Evolutionary conservation across 257 asterid species (phyloP).

Genomic region (Capsicum rhomboideum): DNA sequence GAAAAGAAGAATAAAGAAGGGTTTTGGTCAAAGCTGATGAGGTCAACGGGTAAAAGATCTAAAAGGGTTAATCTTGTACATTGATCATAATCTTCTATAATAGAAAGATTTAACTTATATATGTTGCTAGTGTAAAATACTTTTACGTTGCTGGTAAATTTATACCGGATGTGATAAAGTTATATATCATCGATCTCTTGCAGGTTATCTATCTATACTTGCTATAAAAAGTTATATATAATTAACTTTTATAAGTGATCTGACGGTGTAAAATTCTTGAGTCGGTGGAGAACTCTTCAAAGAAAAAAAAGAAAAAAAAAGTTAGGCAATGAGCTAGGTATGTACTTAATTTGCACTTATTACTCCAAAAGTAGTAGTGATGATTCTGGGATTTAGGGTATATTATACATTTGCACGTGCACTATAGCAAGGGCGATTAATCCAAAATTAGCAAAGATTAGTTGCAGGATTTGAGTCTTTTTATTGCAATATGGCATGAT

Average conservation of each 20-base stretch:
- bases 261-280: not conserved
- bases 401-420: not conserved
- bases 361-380: not conserved
- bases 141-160: not conserved
- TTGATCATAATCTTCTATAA: not conserved
- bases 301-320: too few species aligned
- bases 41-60: slow-evolving; percentile 18
- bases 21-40: slow-evolving; percentile 47
- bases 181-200: not conserved
- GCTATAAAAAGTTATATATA: not conserved
- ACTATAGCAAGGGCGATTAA: not conserved
- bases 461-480: not conserved
- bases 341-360: not conserved
- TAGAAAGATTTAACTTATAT: not conserved
- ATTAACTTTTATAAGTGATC: not conserved
- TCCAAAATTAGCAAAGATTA: not conserved
- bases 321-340: not conserved
- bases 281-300: not conserved
- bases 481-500: not conserved
- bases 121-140: not conserved
- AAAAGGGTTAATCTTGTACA: not conserved
- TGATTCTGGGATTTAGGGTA: not conserved
- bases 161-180: not conserved
- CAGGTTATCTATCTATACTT: not conserved
- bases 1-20: slow-evolving; percentile 39